Conservation (phyloP, 352 stramenopile genomes). For the Pythium brassicae region DNA sequence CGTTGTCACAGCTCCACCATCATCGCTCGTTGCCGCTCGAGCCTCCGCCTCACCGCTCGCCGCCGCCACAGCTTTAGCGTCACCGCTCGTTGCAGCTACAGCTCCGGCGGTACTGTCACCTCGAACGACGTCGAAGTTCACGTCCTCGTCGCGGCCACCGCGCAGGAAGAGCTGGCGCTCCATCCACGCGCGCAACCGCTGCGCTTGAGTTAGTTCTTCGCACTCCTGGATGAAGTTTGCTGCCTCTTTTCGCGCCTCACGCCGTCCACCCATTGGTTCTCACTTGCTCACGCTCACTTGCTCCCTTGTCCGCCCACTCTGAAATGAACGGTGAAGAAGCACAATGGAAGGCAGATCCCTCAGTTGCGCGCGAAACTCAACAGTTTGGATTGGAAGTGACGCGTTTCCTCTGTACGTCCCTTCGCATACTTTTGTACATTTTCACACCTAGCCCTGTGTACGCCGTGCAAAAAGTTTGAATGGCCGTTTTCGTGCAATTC, state of each 20-base stretch:
- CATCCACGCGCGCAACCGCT: background rate
- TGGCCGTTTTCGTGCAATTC: too few species aligned
- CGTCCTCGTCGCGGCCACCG: background rate
- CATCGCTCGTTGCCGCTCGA: too few species aligned
- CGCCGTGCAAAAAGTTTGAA: too few species aligned
- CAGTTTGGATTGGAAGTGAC: background rate
- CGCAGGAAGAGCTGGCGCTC: background rate
- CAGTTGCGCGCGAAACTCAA: background rate
- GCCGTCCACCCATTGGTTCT: background rate
- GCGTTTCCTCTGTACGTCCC: background rate
- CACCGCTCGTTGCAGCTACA: background rate
- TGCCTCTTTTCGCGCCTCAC: background rate
- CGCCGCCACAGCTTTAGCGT: background rate
- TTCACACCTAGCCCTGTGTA: background rate
- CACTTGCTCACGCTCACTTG: too few species aligned
- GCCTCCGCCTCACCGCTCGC: background rate
- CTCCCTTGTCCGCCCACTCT: background rate
- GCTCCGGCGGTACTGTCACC: background rate
- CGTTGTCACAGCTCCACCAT: too few species aligned
- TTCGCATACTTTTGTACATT: background rate
- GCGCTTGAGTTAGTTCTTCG: background rate
- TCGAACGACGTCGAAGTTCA: background rate
- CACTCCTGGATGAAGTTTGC: background rate
- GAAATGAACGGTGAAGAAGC: background rate
- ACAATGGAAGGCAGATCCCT: background rate